Percentiles rank a stretch among this genome's conserved stretches.
phyloP scores from a whole-genome alignment of 1,139 yeast species.

The Meyerozyma guilliermondii region DNA sequence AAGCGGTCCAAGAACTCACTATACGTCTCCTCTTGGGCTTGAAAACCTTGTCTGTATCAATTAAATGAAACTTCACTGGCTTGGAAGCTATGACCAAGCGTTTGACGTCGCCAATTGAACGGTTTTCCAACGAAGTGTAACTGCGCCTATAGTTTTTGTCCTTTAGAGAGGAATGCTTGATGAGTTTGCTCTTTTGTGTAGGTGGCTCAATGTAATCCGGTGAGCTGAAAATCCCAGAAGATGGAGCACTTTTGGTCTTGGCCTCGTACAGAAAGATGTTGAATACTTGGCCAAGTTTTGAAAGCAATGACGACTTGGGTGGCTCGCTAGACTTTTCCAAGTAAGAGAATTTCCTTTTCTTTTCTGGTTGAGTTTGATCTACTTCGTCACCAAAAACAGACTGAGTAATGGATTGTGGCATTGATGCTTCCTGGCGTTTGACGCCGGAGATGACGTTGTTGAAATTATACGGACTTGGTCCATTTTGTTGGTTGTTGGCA shows the following conservation, averaged over 20 bases:
- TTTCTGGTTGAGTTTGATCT: constrained; percentile 11
- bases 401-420: constrained; percentile 38
- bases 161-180: constrained; percentile 3
- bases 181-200: constrained; percentile 8
- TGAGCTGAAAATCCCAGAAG: constrained; percentile 23
- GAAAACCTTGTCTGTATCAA: constrained; percentile 41
- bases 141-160: background rate
- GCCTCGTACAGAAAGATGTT: constrained; percentile 23
- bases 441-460: constrained; percentile 18
- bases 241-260: constrained; percentile 11
- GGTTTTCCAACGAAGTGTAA: constrained; percentile 3
- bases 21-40: constrained; percentile 29
- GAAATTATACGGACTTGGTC: constrained; percentile 23
- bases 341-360: constrained; percentile 17
- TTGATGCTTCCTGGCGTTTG: constrained; percentile 8
- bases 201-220: constrained; percentile 15
- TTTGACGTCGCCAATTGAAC: constrained; percentile 21
- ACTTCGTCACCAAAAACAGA: constrained; percentile 17
- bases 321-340: constrained; percentile 8
- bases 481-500: constrained; percentile 3
- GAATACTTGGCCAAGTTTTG: constrained; percentile 35
- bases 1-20: constrained; percentile 14
- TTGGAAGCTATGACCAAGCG: constrained; percentile 37
- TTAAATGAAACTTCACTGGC: constrained; percentile 39
- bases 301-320: constrained; percentile 24